phyloP scores from a whole-genome alignment of 345 rosid species.

The Populus ilicifolia region DNA sequence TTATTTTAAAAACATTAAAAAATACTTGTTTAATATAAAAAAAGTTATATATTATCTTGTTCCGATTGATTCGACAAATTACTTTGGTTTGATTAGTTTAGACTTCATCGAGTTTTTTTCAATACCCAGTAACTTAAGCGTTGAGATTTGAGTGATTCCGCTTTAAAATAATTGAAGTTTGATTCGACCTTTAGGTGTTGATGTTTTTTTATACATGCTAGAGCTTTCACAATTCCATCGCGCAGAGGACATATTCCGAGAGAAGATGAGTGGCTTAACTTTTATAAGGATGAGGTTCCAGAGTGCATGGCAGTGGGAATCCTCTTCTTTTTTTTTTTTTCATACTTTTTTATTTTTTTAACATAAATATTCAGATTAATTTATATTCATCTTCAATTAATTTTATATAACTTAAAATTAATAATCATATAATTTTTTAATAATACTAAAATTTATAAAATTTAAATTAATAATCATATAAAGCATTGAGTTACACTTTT shows the following conservation, averaged over 20 bases:
- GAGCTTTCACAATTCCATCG: background rate
- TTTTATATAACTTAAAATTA: accelerated
- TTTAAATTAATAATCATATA: accelerated
- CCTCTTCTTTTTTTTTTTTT: too few species aligned
- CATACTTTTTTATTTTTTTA: too few species aligned
- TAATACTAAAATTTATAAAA: accelerated
- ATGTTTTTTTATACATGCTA: background rate
- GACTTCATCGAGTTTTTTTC: too few species aligned
- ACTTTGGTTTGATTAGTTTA: too few species aligned
- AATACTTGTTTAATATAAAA: too few species aligned
- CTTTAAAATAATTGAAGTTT: too few species aligned
- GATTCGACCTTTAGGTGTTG: background rate
- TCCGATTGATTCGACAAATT: too few species aligned
- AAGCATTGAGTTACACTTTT: too few species aligned
- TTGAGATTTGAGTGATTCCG: too few species aligned
- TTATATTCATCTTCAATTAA: accelerated
- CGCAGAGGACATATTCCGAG: background rate
- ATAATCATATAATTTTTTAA: accelerated
- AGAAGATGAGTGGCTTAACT: background rate
- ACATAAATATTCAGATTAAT: accelerated
- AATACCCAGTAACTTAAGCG: too few species aligned
- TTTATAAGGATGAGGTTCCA: background rate
- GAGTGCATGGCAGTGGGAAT: background rate
- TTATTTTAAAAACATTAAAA: too few species aligned
- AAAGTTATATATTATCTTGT: too few species aligned